These are phyloP conservation scores for Colletotrichum sp. DNA, from an alignment of 2,329 filamentous ascomycete genomes.

Conservation along the genomic window DNA sequence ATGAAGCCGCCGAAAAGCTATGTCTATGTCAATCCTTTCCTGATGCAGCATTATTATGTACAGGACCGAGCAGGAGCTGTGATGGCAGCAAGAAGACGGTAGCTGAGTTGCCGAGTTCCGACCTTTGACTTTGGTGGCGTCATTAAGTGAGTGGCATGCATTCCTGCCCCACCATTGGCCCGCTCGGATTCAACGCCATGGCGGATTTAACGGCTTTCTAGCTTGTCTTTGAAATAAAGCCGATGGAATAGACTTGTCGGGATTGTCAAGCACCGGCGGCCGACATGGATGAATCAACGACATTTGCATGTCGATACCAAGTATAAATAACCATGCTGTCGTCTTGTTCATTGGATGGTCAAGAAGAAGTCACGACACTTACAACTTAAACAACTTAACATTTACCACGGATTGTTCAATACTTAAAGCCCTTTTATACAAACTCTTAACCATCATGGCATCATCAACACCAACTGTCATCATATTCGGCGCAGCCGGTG, in stretches of 20 bases:
- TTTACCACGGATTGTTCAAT: neutral
- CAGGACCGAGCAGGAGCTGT: neutral
- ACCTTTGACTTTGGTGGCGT: neutral
- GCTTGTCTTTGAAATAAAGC: neutral
- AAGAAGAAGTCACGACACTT: neutral
- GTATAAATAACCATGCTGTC: neutral
- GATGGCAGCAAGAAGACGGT: neutral
- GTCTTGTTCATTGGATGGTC: neutral
- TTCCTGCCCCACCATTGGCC: neutral
- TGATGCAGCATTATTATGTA: neutral
- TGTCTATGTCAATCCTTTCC: neutral
- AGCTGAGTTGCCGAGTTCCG: neutral
- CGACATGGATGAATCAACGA: neutral
- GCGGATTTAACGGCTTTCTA: neutral
- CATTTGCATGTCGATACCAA: neutral
- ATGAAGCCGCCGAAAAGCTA: neutral
- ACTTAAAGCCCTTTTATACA: neutral
- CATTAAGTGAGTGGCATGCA: neutral
- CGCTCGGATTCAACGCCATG: neutral
- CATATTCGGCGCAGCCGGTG: constrained; percentile 55
- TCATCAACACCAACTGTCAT: constrained; percentile 32
- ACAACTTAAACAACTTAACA: neutral
- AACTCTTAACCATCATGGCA: neutral
- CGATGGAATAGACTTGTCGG: neutral
- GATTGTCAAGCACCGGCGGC: neutral